Evolutionary conservation across 192 early-diverging fungal species (phyloP), one percentile per base, ranked within the genome.

Genomic region (Obelidium mucronatum): DNA sequence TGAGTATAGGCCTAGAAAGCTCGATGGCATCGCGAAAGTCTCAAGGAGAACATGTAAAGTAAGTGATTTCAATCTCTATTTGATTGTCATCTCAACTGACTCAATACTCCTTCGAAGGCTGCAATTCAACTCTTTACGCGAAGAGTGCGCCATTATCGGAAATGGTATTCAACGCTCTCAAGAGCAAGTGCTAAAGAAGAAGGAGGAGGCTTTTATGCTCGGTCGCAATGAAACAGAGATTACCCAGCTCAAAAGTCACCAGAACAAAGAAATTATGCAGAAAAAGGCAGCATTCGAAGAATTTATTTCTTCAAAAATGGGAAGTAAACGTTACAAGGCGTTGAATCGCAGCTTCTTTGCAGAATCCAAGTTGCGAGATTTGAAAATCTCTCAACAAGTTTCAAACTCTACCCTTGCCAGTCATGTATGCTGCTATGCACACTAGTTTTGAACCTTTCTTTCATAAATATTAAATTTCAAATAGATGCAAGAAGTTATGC

Each of bases 131-230:
- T n/a, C n/a, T n/a, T n/a, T n/a, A n/a, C n/a, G n/a, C n/a, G n/a
- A n/a, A n/a, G n/a, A n/a, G n/a, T n/a, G n/a, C n/a, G n/a, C n/a
- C n/a, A n/a, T n/a, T n/a, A n/a, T n/a, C n/a, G n/a, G n/a, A n/a
- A n/a, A n/a, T n/a, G n/a, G n/a, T n/a, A n/a, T n/a, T n/a, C n/a
- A n/a, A n/a, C n/a, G n/a, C n/a, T n/a, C n/a, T n/a, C n/a, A n/a
- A n/a, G n/a, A n/a, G n/a, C n/a, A n/a, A 28, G 71, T 77, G 4
- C 24, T 81, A 4, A 26, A 52, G 8, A 77, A 78, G 58, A 61
- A 79, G 22, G 72, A 81, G 3, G 28, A 42, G 11, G 68, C 66
- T n/a, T 81, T 79, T 75, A 19, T 56, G 3, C 42, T 51, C 48
- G 2, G 17, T 6, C 17, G 59, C 11, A 30, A 74, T 28, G 69